Percentiles rank a stretch among this genome's conserved stretches.
These are phyloP conservation scores for Sporobolomyces phaffii DNA, from an alignment of 768 basidiomycete species.

Conservation along the genomic window DNA sequence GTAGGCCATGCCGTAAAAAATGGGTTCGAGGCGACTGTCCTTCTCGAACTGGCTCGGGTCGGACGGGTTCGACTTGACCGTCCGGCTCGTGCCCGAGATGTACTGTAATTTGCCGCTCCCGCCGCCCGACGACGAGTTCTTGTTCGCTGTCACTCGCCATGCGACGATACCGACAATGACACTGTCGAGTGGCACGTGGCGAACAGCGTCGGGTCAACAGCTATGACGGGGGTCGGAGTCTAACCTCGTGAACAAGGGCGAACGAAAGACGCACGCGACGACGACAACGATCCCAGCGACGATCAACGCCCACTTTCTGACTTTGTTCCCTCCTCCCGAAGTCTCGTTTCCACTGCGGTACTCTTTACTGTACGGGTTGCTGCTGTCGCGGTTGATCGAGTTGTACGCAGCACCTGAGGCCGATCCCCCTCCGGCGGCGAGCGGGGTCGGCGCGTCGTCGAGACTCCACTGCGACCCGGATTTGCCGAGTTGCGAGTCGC, in stretches of 20 bases:
- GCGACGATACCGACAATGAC: conserved; percentile 26
- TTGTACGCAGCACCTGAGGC: background rate
- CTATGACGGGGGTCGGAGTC: too few relatives aligned
- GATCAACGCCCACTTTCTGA: conserved; percentile 4
- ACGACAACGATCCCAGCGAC: background rate
- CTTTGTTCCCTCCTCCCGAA: background rate
- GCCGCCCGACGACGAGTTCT: conserved; percentile 2
- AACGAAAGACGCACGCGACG: background rate
- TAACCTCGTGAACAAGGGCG: too few relatives aligned
- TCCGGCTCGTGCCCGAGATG: conserved; percentile 23
- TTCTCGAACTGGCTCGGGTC: conserved; percentile 33
- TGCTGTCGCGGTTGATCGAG: conserved; percentile 20
- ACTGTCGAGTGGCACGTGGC: background rate
- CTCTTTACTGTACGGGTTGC: conserved; percentile 26
- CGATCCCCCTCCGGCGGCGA: background rate
- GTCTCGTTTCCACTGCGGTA: conserved; percentile 11
- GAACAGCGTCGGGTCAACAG: too few relatives aligned
- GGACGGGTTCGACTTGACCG: conserved; percentile 31
- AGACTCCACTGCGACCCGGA: conserved; percentile 10
- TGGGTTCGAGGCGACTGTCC: conserved; percentile 14
- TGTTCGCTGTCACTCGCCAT: conserved; percentile 8
- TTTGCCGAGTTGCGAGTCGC: background rate
- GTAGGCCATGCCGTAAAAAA: conserved; percentile 32
- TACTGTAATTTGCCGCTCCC: conserved; percentile 24
- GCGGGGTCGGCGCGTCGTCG: conserved; percentile 1